Evolutionary conservation across 441 rosid genomes (phyloP).

Genomic region (Pelargonium cotyledonis): DNA sequence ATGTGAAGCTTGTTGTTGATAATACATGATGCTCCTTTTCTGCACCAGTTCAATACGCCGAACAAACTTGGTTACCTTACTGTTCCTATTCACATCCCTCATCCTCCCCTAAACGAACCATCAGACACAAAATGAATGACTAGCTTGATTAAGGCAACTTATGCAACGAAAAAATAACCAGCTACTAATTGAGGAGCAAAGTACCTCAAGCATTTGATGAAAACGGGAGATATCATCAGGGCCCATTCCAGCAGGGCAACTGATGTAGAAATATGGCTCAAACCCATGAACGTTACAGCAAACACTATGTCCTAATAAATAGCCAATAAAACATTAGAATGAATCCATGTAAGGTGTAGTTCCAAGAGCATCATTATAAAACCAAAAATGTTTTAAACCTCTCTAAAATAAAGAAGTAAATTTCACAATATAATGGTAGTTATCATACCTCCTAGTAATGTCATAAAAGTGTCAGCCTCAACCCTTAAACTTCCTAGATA

Average conservation of each 20-base stretch:
- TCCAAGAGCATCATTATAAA: neutral
- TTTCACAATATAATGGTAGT: neutral
- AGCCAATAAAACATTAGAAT: conserved; percentile 12
- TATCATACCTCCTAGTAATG: neutral
- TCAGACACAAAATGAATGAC: conserved; percentile 2
- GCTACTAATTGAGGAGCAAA: conserved; percentile 2
- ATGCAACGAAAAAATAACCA: conserved; percentile 7
- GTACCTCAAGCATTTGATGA: conserved; percentile 84
- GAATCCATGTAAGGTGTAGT: neutral
- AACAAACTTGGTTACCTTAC: conserved; percentile 55
- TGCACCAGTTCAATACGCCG: conserved; percentile 63
- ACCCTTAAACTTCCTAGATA: conserved; percentile 1
- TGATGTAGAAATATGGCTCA: conserved; percentile 89
- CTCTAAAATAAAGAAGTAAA: neutral
- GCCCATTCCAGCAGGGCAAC: conserved; percentile 85
- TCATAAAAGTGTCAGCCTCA: neutral
- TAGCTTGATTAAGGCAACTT: conserved; percentile 11
- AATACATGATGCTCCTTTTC: conserved; percentile 84
- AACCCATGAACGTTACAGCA: conserved; percentile 96
- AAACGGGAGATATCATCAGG: conserved; percentile 81
- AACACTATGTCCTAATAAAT: conserved; percentile 71
- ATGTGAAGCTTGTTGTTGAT: conserved; percentile 74
- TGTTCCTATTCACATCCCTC: conserved; percentile 66
- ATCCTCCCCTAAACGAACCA: conserved; percentile 55
- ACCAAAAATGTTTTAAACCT: neutral